phyloP scores from a whole-genome alignment of 2,329 filamentous ascomycete genomes.

The Clonostachys byssicola region DNA sequence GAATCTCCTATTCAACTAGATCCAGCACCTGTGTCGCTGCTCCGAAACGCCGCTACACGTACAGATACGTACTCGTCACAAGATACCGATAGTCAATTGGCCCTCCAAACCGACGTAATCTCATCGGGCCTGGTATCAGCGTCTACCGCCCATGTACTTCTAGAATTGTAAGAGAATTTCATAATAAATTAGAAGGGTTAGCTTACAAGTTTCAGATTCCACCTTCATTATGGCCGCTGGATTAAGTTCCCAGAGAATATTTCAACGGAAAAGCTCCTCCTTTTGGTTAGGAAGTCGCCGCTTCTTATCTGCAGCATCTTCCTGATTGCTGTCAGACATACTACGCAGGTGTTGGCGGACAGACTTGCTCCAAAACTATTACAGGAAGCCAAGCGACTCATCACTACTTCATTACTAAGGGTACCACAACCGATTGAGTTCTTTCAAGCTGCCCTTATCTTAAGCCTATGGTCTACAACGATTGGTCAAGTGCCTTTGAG shows the following conservation, averaged over 20 bases:
- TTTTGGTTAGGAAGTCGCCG: conserved; percentile 6
- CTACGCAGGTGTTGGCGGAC: conserved; percentile 12
- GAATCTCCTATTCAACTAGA: not conserved
- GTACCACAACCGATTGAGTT: conserved; percentile 11
- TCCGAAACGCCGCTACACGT: conserved; percentile 17
- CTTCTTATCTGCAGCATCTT: conserved; percentile 15
- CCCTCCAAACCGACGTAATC: conserved; percentile 8
- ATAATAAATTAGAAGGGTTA: not conserved
- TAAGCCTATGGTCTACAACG: conserved; percentile 18
- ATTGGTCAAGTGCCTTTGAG: conserved; percentile 16
- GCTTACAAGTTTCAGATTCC: conserved; percentile 11
- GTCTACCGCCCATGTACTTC: conserved; percentile 8
- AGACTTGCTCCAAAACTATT: conserved; percentile 13
- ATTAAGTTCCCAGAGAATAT: conserved; percentile 12
- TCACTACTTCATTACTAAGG: conserved; percentile 6
- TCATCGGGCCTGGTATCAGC: conserved; percentile 10
- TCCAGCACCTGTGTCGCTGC: conserved; percentile 15
- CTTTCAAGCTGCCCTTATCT: conserved; percentile 14
- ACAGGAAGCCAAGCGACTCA: conserved; percentile 12
- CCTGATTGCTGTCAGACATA: conserved; percentile 16
- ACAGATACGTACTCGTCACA: conserved; percentile 11
- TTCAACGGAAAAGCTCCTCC: conserved; percentile 5
- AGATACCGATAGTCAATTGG: not conserved
- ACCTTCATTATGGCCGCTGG: conserved; percentile 17
- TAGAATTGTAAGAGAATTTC: conserved; percentile 10